Conservation (phyloP, 768 basidiomycete species). For the Boletus reticuloceps region DNA sequence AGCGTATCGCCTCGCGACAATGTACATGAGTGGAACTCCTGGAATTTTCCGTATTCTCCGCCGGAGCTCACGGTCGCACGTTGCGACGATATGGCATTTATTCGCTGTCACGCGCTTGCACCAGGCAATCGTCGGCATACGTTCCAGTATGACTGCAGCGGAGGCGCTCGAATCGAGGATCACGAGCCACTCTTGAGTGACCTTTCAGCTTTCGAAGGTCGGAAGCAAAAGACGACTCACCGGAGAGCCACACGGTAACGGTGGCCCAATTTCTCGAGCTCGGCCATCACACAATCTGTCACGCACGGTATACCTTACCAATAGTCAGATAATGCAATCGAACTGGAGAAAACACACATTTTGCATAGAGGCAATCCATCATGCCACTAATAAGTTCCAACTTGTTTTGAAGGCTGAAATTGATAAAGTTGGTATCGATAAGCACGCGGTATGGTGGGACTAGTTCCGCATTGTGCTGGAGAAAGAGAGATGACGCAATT, state of each 20-base stretch:
- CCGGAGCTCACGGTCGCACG: conserved; percentile 94
- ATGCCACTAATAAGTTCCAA: conserved; percentile 94
- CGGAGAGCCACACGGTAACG: conserved; percentile 92
- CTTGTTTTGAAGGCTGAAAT: conserved; percentile 97
- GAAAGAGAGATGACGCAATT: conserved; percentile 88
- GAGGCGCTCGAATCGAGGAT: conserved; percentile 94
- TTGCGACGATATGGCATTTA: conserved; percentile 96
- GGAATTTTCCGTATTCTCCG: conserved; percentile 89
- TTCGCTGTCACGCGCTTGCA: conserved; percentile 93
- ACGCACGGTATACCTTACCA: conserved; percentile 90
- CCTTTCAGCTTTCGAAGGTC: conserved; percentile 1
- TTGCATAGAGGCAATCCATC: conserved; percentile 99
- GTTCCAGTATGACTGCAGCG: conserved; percentile 91
- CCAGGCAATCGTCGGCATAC: conserved; percentile 99
- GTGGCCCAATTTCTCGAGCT: conserved; percentile 95
- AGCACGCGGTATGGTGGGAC: conserved; percentile 96
- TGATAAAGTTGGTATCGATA: conserved; percentile 99
- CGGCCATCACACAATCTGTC: conserved; percentile 99
- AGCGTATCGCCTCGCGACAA: conserved; percentile 87
- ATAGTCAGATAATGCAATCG: conserved; percentile 1
- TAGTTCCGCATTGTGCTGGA: conserved; percentile 92
- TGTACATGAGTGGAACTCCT: conserved; percentile 96
- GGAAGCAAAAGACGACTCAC: conserved; percentile 43
- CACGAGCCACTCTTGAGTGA: conserved; percentile 84
- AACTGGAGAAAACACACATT: conserved; percentile 57